phyloP scores from a whole-genome alignment of 2,329 filamentous ascomycete species.

The Exophiala alcalophila region DNA sequence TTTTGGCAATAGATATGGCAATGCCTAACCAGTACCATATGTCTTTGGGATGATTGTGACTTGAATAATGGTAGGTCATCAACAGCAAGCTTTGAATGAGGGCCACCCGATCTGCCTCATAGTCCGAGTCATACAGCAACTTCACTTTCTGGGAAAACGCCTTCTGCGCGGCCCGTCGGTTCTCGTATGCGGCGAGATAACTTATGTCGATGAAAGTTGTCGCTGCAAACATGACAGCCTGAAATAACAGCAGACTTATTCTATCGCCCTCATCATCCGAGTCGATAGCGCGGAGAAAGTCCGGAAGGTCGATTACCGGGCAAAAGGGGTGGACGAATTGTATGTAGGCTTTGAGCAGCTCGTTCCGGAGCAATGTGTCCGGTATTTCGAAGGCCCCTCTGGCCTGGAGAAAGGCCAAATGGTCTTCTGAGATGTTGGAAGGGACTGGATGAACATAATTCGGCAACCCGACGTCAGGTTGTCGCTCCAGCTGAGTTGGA shows the following conservation, averaged over 20 bases:
- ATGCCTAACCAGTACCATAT: constrained; percentile 99
- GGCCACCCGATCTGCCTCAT: constrained; percentile 81
- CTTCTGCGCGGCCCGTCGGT: constrained; percentile 75
- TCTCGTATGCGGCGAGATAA: constrained; percentile 71
- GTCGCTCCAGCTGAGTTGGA: no score
- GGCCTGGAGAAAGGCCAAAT: constrained; percentile 72
- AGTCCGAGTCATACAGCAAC: constrained; percentile 92
- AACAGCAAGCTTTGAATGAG: constrained; percentile 85
- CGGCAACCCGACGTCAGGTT: no score
- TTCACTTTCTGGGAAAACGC: constrained; percentile 69
- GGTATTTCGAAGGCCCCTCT: constrained; percentile 75
- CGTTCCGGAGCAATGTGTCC: constrained; percentile 65
- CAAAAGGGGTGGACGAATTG: constrained; percentile 92
- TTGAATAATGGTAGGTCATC: constrained; percentile 97
- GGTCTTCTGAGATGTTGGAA: constrained; percentile 70
- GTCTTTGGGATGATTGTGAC: constrained; percentile 92
- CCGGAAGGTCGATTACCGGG: constrained; percentile 71
- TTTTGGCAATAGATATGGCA: constrained; percentile 84
- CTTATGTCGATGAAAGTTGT: constrained; percentile 81
- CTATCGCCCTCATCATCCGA: constrained; percentile 48
- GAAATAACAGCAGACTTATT: constrained; percentile 81
- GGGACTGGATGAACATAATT: constrained; percentile 50
- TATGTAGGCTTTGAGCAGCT: constrained; percentile 76
- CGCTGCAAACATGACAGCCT: constrained; percentile 90
- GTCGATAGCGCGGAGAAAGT: constrained; percentile 56